phyloP scores from a whole-genome alignment of 352 stramenopile species.

The Pythium myriotylum region DNA sequence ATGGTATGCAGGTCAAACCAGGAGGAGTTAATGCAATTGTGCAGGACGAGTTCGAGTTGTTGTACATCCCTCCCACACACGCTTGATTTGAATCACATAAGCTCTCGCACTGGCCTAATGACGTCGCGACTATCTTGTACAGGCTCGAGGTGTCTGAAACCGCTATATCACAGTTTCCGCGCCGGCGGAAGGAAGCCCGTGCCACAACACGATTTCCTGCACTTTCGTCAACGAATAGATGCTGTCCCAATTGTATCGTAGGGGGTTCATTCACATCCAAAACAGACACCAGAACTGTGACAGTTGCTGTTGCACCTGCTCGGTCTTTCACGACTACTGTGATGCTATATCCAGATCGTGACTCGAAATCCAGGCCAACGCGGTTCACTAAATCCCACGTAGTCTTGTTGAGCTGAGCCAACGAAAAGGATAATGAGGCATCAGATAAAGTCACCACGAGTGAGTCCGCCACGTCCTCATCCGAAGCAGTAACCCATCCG shows the following conservation, averaged over 20 bases:
- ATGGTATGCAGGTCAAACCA: constrained; percentile 8
- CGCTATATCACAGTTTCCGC: constrained; percentile 18
- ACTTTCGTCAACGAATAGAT: constrained; percentile 34
- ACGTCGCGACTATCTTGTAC: constrained; percentile 6
- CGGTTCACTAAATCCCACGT: constrained; percentile 19
- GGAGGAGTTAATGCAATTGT: constrained; percentile 2
- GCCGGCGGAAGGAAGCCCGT: constrained; percentile 14
- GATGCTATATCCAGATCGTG: constrained; percentile 15
- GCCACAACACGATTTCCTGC: not conserved
- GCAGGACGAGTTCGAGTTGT: constrained; percentile 21
- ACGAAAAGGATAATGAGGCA: constrained; percentile 10
- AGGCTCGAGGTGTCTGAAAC: not conserved
- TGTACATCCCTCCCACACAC: constrained; percentile 19
- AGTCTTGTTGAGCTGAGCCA: constrained; percentile 27
- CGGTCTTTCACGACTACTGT: constrained; percentile 22
- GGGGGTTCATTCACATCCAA: constrained; percentile 32
- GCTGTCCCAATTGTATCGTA: constrained; percentile 12
- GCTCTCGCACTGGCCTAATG: constrained; percentile 22
- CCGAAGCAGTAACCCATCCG: constrained; percentile 16
- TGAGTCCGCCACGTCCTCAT: constrained; percentile 31
- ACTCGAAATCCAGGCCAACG: constrained; percentile 29
- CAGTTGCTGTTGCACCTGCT: constrained; percentile 9
- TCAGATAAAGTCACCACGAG: constrained; percentile 16
- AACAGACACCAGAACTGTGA: constrained; percentile 14
- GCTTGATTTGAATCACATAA: constrained; percentile 4